phyloP scores from a whole-genome alignment of 1,284 basidiomycete species.

The Ceratobasidium sp. region DNA sequence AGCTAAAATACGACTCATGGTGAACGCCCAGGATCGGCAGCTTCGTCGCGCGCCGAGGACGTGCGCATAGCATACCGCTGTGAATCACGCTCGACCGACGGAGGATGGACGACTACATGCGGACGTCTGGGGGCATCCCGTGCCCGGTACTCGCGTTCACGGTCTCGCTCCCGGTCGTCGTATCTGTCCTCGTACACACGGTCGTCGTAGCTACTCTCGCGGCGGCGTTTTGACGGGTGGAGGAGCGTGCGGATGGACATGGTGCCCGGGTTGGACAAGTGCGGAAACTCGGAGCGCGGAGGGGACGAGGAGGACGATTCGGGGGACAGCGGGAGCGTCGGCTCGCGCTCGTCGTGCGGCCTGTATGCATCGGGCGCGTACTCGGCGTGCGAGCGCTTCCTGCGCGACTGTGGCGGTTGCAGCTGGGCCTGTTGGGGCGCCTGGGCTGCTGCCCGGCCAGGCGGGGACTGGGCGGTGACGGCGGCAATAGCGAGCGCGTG shows the following conservation, averaged over 20 bases:
- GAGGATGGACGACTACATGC: constrained; percentile 43
- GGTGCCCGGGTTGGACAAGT: constrained; percentile 35
- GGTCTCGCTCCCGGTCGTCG: constrained; percentile 31
- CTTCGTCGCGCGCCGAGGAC: constrained; percentile 38
- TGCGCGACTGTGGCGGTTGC: background rate
- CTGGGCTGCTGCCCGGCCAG: background rate
- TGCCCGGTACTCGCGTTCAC: constrained; percentile 34
- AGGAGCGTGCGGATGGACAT: constrained; percentile 43
- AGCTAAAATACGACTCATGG: constrained; percentile 14
- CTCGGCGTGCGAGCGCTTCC: constrained; percentile 36
- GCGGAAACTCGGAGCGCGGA: constrained; percentile 38
- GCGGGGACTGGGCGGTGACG: constrained; percentile 18
- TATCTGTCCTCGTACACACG: constrained; percentile 18
- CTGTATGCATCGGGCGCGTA: constrained; percentile 40
- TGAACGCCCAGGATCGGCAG: constrained; percentile 18
- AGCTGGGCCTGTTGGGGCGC: background rate
- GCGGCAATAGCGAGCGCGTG: constrained; percentile 51
- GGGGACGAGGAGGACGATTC: constrained; percentile 28
- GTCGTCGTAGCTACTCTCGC: constrained; percentile 29
- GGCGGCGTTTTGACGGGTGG: constrained; percentile 40
- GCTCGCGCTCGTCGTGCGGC: constrained; percentile 32
- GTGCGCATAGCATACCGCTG: constrained; percentile 38
- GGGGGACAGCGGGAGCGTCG: constrained; percentile 18
- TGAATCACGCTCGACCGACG: constrained; percentile 3
- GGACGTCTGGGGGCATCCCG: constrained; percentile 23